Conservation (phyloP, 805 yeast species). For the Saccharomycopsis babjevae region DNA sequence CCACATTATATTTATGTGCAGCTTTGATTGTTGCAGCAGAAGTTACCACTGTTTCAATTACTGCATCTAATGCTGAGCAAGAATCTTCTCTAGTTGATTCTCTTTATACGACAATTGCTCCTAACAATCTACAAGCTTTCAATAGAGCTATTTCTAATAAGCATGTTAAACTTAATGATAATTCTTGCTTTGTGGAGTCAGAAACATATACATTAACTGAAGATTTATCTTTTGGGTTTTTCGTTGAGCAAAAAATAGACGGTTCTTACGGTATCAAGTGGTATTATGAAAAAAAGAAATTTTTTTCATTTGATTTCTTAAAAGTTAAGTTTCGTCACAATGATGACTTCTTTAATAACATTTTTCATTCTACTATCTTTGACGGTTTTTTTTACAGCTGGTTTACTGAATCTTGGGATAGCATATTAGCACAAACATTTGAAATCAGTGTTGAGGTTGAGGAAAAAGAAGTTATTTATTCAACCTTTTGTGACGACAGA, state of each 20-base stretch:
- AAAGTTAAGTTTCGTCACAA: constrained; percentile 12
- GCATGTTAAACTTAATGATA: background rate
- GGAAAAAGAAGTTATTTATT: constrained; percentile 5
- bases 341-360: constrained; percentile 1
- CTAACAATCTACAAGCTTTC: background rate
- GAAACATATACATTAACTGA: background rate
- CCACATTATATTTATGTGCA: background rate
- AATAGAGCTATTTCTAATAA: background rate
- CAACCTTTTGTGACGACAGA: constrained; percentile 9
- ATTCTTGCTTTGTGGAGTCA: constrained; percentile 4
- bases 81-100: background rate
- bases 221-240: constrained; percentile 6
- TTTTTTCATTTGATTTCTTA: constrained; percentile 2
- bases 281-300: constrained; percentile 7
- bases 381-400: constrained; percentile 15
- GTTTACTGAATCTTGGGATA: constrained; percentile 7
- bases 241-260: constrained; percentile 2
- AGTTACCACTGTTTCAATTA: background rate
- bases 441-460: constrained; percentile 6
- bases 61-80: background rate
- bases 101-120: background rate
- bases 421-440: constrained; percentile 3
- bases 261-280: constrained; percentile 11
- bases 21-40: background rate
- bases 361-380: background rate